These are phyloP conservation scores for Penicillium sclerotiorum DNA, from an alignment of 2,329 filamentous ascomycete species.

Conservation along the genomic window DNA sequence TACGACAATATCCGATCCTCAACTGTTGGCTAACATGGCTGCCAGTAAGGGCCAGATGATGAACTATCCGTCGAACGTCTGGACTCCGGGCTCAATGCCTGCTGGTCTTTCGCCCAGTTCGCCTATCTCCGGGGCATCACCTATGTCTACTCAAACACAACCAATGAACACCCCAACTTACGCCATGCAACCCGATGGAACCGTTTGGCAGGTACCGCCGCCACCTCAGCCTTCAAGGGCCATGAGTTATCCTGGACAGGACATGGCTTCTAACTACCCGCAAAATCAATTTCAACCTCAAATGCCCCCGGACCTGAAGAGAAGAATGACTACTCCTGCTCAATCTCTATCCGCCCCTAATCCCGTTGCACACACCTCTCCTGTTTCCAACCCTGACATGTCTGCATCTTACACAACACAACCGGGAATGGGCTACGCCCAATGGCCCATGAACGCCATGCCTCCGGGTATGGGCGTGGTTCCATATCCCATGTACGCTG, in stretches of 20 bases:
- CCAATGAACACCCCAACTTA: conserved; percentile 34
- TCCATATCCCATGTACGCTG: conserved; percentile 37
- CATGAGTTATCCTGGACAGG: conserved; percentile 39
- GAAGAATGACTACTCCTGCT: conserved; percentile 40
- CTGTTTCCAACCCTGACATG: conserved; percentile 26
- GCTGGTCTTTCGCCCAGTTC: conserved; percentile 32
- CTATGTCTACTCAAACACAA: conserved; percentile 35
- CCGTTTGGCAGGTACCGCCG: conserved; percentile 38
- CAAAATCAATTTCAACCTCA: conserved; percentile 31
- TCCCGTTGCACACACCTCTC: conserved; percentile 29
- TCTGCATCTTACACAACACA: conserved; percentile 35
- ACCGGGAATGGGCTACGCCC: conserved; percentile 32
- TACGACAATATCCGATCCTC: conserved; percentile 39
- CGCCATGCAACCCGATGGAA: conserved; percentile 39
- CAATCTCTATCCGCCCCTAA: conserved; percentile 25
- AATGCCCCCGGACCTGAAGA: conserved; percentile 37
- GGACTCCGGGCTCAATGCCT: conserved; percentile 32
- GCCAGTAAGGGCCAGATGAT: conserved; percentile 36
- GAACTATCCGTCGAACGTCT: conserved; percentile 36
- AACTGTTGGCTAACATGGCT: conserved; percentile 37
- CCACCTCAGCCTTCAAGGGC: conserved; percentile 29
- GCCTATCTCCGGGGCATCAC: conserved; percentile 33
- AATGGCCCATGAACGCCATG: conserved; percentile 35
- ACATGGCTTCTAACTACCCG: conserved; percentile 33
- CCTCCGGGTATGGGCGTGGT: conserved; percentile 33